Evolutionary conservation across 805 yeast species (phyloP).

Genomic region (Sugiyamaella qingdaonensis): DNA sequence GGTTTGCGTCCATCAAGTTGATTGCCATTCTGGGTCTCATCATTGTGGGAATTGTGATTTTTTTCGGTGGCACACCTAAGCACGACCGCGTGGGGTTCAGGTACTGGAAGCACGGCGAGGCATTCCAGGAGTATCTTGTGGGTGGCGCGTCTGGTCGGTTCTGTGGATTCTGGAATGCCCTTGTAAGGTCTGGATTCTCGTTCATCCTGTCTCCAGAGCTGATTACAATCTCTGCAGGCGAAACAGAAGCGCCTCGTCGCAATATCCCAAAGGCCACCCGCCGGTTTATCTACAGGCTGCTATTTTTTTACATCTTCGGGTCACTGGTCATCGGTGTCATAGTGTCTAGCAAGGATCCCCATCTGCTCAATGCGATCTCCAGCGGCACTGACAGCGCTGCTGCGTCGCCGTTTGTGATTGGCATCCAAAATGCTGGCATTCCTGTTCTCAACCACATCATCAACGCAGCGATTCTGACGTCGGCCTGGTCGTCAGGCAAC

Average conservation of each 20-base stretch:
- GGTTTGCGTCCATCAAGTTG: constrained; percentile 60
- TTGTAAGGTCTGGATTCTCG: constrained; percentile 66
- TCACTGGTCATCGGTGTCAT: constrained; percentile 69
- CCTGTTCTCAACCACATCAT: constrained; percentile 50
- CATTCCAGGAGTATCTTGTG: constrained; percentile 47
- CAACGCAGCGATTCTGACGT: constrained; percentile 51
- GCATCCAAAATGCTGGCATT: constrained; percentile 50
- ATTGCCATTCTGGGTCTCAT: constrained; percentile 62
- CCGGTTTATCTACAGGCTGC: constrained; percentile 67
- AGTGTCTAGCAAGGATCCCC: constrained; percentile 61
- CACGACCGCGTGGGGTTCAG: constrained; percentile 53
- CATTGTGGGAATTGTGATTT: constrained; percentile 48
- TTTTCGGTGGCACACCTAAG: constrained; percentile 52
- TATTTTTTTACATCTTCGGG: constrained; percentile 62
- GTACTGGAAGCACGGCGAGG: constrained; percentile 44
- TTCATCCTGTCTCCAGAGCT: constrained; percentile 76
- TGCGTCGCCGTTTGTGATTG: constrained; percentile 56
- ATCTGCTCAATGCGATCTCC: constrained; percentile 45
- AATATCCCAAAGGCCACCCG: constrained; percentile 75
- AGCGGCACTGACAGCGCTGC: constrained; percentile 62
- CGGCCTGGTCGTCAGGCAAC: constrained; percentile 55
- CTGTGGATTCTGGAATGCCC: constrained; percentile 58
- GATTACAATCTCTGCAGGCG: constrained; percentile 84
- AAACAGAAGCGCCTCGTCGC: constrained; percentile 71
- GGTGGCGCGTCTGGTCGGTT: constrained; percentile 58